phyloP scores from a whole-genome alignment of 176 grass and related monocot species.

The Avena eriantha region DNA sequence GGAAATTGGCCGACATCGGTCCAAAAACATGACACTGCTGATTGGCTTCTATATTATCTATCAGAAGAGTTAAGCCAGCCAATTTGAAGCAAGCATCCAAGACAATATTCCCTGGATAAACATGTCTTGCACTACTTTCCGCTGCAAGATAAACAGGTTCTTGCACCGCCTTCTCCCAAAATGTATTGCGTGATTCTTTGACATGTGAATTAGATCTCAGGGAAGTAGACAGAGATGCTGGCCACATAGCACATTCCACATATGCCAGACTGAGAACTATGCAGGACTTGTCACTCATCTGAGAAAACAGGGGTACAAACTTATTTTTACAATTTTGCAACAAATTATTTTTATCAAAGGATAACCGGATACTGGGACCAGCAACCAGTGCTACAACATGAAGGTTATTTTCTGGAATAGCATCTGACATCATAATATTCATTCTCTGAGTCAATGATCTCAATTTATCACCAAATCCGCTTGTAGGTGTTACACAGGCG shows the following conservation, averaged over 20 bases:
- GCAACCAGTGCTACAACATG: constrained; percentile 57
- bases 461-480: constrained; percentile 46
- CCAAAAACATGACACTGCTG: constrained; percentile 66
- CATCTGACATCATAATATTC: constrained; percentile 43
- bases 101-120: constrained; percentile 47
- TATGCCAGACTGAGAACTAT: constrained; percentile 58
- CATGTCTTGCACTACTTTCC: constrained; percentile 48
- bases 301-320: constrained; percentile 26
- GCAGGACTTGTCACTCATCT: constrained; percentile 42
- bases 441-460: constrained; percentile 47
- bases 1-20: constrained; percentile 64
- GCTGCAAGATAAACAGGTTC: constrained; percentile 19
- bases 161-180: constrained; percentile 39
- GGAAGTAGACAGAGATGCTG: constrained; percentile 51
- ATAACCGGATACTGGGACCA: constrained; percentile 59
- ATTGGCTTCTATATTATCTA: constrained; percentile 65
- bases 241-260: constrained; percentile 63
- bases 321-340: constrained; percentile 41
- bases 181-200: constrained; percentile 42
- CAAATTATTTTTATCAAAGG: constrained; percentile 50
- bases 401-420: constrained; percentile 56
- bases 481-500: constrained; percentile 42
- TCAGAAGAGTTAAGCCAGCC: constrained; percentile 54
- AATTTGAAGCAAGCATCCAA: constrained; percentile 60
- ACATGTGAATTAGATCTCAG: constrained; percentile 47